Conservation (phyloP, 169 alveolate species). For the Eimeria maxima region DNA sequence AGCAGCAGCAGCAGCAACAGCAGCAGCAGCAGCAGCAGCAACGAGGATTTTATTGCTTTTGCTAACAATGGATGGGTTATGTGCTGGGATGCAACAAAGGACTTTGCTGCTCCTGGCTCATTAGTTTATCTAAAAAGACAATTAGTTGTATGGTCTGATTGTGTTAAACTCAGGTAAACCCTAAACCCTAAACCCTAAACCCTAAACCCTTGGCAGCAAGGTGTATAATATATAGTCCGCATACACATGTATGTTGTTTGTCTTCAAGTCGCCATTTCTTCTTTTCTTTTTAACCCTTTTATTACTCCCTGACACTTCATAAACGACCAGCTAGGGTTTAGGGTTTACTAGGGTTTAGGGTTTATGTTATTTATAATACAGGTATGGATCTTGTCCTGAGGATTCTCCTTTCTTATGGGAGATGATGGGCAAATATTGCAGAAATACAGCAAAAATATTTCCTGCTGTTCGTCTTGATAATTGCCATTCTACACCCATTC, state of each 20-base stretch:
- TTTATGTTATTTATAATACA: constrained; percentile 53
- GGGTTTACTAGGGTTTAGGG: constrained; percentile 36
- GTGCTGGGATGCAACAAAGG: constrained; percentile 92
- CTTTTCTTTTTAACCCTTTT: no score
- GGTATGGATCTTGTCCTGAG: constrained; percentile 93
- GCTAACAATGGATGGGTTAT: constrained; percentile 92
- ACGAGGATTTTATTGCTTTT: constrained; percentile 82
- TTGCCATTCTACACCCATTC: constrained; percentile 97
- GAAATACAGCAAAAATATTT: constrained; percentile 91
- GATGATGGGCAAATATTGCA: constrained; percentile 94
- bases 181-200: constrained; percentile 67
- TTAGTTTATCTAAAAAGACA: constrained; percentile 95
- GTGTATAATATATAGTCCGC: no score
- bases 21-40: constrained; percentile 76
- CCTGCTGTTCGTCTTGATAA: constrained; percentile 97
- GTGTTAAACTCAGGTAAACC: constrained; percentile 89
- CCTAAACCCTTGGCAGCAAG: constrained; percentile 34
- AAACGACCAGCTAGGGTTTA: no score
- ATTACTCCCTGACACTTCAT: no score
- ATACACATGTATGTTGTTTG: no score
- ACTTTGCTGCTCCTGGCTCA: constrained; percentile 93
- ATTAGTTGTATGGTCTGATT: constrained; percentile 96
- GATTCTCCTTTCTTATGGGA: constrained; percentile 95
- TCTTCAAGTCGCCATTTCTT: no score
- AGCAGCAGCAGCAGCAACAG: constrained; percentile 39